Percentiles rank a stretch among this genome's conserved stretches.
Conservation (phyloP, 257 asterid species). For the Mentha longifolia region DNA sequence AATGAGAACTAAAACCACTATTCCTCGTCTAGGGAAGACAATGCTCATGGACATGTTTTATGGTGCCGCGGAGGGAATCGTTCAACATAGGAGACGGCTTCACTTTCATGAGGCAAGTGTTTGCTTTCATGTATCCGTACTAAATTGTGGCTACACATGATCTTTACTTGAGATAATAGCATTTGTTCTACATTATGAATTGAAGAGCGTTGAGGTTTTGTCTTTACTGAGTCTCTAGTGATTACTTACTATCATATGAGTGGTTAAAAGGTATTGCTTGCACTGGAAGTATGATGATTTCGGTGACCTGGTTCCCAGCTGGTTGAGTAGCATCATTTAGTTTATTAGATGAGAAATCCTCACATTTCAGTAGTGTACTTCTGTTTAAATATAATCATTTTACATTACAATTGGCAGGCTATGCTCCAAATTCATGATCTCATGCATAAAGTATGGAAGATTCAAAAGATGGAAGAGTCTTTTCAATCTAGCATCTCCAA, state of each 20-base stretch:
- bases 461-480: constrained; percentile 62
- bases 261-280: constrained; percentile 5
- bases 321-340: constrained; percentile 8
- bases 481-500: constrained; percentile 72
- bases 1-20: constrained; percentile 41
- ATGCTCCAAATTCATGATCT: constrained; percentile 91
- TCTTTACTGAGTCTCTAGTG: not conserved
- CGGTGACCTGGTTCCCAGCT: not conserved
- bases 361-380: not conserved
- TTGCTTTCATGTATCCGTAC: constrained; percentile 26
- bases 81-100: constrained; percentile 85
- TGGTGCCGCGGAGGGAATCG: constrained; percentile 82
- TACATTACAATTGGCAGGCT: constrained; percentile 58
- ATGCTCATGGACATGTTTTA: constrained; percentile 99
- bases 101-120: constrained; percentile 91
- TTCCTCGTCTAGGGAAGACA: constrained; percentile 76
- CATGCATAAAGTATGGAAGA: constrained; percentile 87
- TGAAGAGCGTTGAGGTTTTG: constrained; percentile 20
- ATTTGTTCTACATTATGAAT: constrained; percentile 20
- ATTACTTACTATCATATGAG: not conserved
- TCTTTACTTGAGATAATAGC: constrained; percentile 3
- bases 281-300: not conserved
- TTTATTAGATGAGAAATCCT: constrained; percentile 18
- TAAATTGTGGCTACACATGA: constrained; percentile 18
- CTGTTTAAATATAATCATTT: constrained; percentile 11